Evolutionary conservation across 148 eudicot species (phyloP).

Genomic region (Polygonum maritimum): DNA sequence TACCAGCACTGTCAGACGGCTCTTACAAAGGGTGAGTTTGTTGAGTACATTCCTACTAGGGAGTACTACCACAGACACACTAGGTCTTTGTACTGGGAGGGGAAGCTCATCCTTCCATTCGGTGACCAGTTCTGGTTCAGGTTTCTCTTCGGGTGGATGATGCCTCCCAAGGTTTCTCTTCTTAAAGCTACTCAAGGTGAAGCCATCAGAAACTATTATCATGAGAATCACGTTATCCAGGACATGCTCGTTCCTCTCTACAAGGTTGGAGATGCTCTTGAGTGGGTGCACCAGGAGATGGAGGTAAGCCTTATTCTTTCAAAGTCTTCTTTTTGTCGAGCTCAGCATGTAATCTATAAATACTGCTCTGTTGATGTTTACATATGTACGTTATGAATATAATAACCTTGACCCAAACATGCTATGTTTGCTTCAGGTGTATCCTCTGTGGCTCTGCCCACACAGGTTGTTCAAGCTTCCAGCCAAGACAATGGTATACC

Average conservation of each 20-base stretch:
- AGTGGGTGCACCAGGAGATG: slow-evolving; percentile 12
- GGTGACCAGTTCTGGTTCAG: slow-evolving; percentile 12
- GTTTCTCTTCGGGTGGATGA: slow-evolving; percentile 10
- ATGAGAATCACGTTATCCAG: slow-evolving; percentile 11
- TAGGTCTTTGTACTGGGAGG: slow-evolving; percentile 13
- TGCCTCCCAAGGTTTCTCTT: slow-evolving; percentile 15
- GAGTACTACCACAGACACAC: slow-evolving; percentile 14
- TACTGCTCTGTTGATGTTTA: background rate
- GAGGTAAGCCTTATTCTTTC: slow-evolving; percentile 1
- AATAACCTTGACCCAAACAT: background rate
- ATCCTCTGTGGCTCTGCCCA: slow-evolving; percentile 11
- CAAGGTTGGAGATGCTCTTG: slow-evolving; percentile 13
- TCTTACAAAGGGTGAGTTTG: slow-evolving; percentile 10
- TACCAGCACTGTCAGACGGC: slow-evolving; percentile 9
- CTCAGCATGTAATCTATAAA: background rate
- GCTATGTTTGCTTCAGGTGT: slow-evolving; percentile 6
- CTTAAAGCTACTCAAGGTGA: slow-evolving; percentile 14
- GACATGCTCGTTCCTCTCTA: slow-evolving; percentile 13
- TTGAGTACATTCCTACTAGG: slow-evolving; percentile 13
- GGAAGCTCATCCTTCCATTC: slow-evolving; percentile 10
- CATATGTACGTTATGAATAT: background rate
- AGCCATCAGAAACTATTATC: slow-evolving; percentile 9
- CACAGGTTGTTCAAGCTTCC: slow-evolving; percentile 12
- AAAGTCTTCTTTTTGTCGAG: background rate
- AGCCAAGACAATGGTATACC: slow-evolving; percentile 12